phyloP scores from a whole-genome alignment of 192 early-diverging fungal species.

The Dissophora ornata region DNA sequence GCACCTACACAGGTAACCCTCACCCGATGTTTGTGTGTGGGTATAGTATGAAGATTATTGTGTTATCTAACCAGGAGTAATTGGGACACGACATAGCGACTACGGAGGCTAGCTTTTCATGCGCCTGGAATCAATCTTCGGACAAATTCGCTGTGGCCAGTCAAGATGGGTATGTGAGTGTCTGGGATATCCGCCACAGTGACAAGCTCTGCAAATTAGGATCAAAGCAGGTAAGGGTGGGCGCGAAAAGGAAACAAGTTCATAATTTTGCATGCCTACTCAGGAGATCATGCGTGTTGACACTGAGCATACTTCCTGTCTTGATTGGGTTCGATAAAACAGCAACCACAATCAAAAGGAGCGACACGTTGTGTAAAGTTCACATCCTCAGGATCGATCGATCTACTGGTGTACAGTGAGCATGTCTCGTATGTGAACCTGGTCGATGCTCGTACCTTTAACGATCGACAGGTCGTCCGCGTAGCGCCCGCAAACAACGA shows the following conservation, averaged over 20 bases:
- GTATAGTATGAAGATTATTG: too few relatives aligned
- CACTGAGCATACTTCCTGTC: too few relatives aligned
- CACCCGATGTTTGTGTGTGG: too few relatives aligned
- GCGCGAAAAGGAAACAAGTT: neutral
- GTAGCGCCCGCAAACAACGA: conserved; percentile 74
- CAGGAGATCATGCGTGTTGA: too few relatives aligned
- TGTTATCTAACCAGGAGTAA: too few relatives aligned
- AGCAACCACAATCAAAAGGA: conserved; percentile 78
- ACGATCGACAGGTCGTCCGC: conserved; percentile 82
- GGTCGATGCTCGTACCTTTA: conserved; percentile 91
- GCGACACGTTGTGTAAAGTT: conserved; percentile 90
- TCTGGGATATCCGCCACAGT: conserved; percentile 90
- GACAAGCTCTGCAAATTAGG: conserved; percentile 81
- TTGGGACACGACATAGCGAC: conserved; percentile 56
- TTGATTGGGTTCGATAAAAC: neutral
- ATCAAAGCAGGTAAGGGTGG: conserved; percentile 75
- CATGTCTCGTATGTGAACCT: conserved; percentile 89
- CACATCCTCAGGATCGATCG: conserved; percentile 87
- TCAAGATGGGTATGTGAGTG: conserved; percentile 91
- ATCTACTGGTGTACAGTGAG: conserved; percentile 87
- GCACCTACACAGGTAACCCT: conserved; percentile 75
- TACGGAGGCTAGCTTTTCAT: conserved; percentile 91
- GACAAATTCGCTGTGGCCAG: conserved; percentile 96
- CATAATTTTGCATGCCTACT: neutral
- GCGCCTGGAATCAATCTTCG: conserved; percentile 93